Percentiles rank a stretch among this genome's conserved stretches.
Conservation (phyloP, 371 early-diverging fungal genomes). For the Quaeritorhiza haematococci region DNA sequence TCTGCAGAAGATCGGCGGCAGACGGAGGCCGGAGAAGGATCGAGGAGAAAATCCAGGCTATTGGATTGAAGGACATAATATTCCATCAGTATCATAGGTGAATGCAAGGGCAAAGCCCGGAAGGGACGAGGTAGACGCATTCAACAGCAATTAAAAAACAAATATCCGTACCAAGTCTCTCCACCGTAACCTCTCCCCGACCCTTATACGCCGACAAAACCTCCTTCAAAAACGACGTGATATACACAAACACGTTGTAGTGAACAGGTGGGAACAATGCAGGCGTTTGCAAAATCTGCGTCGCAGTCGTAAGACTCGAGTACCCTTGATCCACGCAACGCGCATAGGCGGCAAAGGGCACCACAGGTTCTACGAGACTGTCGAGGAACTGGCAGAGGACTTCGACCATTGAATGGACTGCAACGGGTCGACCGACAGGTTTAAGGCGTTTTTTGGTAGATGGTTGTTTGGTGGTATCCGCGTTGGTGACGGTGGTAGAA, state of each 20-base stretch:
- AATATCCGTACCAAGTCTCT: conserved; percentile 38
- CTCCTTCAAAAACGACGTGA: conserved; percentile 69
- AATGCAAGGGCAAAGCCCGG: neutral
- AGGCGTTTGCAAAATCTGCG: conserved; percentile 44
- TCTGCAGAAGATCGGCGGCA: too few species aligned
- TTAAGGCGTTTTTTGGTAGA: conserved; percentile 3
- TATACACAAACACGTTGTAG: conserved; percentile 67
- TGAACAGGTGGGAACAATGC: conserved; percentile 66
- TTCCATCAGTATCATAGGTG: neutral
- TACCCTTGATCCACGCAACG: conserved; percentile 59
- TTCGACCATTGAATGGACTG: conserved; percentile 76
- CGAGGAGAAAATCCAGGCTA: conserved; percentile 31
- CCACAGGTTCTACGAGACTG: conserved; percentile 69
- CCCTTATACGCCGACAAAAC: conserved; percentile 44
- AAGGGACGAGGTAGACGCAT: neutral
- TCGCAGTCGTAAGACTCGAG: conserved; percentile 37
- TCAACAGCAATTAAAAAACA: neutral
- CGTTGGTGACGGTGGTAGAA: neutral
- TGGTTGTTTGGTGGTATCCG: neutral
- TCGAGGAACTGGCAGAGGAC: conserved; percentile 68
- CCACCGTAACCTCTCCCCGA: conserved; percentile 30
- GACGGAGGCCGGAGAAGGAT: conserved; percentile 15
- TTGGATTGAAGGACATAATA: neutral
- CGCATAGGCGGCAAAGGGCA: conserved; percentile 58
- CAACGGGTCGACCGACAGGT: conserved; percentile 29